A percentile compares a stretch with the other conserved stretches of the same genome.
These are phyloP conservation scores for Kodamaea leandrae DNA, from an alignment of 805 yeast species.

Conservation along the genomic window DNA sequence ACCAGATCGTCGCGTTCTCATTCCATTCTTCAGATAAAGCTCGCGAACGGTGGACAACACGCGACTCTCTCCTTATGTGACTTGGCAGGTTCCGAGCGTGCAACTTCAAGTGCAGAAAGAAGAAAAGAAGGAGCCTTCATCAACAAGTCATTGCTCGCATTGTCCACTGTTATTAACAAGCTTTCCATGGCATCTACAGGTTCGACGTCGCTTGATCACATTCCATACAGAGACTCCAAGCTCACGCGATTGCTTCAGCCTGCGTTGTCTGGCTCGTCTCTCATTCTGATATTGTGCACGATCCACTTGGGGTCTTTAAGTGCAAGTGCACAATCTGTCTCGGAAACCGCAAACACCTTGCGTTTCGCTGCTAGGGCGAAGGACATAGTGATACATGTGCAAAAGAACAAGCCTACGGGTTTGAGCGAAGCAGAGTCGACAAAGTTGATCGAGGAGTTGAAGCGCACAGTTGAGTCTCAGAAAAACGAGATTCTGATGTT, in stretches of 20 bases:
- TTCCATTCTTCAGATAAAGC: conserved; percentile 72
- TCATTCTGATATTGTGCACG: conserved; percentile 84
- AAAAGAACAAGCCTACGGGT: conserved; percentile 42
- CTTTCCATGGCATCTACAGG: conserved; percentile 42
- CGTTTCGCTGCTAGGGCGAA: conserved; percentile 94
- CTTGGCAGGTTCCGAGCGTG: conserved; percentile 93
- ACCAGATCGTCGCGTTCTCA: conserved; percentile 87
- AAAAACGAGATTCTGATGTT: conserved; percentile 48
- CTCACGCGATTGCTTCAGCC: conserved; percentile 89
- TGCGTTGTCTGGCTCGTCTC: conserved; percentile 81
- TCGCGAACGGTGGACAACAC: conserved; percentile 38
- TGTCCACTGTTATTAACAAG: conserved; percentile 89
- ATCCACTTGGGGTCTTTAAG: conserved; percentile 56
- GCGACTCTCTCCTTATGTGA: conserved; percentile 85
- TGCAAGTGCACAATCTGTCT: conserved; percentile 43
- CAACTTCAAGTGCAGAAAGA: conserved; percentile 67
- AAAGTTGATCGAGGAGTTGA: conserved; percentile 51
- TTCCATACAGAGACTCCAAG: conserved; percentile 92
- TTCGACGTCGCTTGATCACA: conserved; percentile 48
- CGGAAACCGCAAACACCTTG: conserved; percentile 83
- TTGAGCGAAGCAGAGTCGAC: conserved; percentile 40
- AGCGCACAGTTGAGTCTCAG: conserved; percentile 60
- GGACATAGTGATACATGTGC: conserved; percentile 70
- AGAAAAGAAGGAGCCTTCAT: conserved; percentile 92
- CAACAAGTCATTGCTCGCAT: conserved; percentile 84